A percentile compares a stretch with the other conserved stretches of the same genome.
phyloP scores from a whole-genome alignment of 2,329 filamentous ascomycete genomes.

The Phaeoacremonium minimum region DNA sequence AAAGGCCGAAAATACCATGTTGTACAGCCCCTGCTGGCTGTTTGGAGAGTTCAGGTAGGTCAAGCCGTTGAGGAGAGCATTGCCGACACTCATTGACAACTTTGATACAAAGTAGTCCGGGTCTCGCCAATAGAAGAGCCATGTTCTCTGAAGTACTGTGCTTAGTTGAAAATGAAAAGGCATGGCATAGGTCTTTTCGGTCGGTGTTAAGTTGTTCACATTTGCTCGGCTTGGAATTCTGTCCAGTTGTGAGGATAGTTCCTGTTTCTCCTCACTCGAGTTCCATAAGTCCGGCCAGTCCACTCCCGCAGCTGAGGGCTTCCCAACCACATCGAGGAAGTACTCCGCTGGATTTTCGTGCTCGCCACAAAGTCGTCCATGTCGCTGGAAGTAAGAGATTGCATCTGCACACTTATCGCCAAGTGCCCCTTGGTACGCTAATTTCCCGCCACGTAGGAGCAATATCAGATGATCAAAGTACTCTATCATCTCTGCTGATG shows the following conservation, averaged over 20 bases:
- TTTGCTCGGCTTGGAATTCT: background rate
- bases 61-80: constrained; percentile 61
- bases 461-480: background rate
- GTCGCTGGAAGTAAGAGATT: background rate
- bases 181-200: constrained; percentile 1
- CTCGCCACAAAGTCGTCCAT: background rate
- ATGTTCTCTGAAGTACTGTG: constrained; percentile 38
- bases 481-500: constrained; percentile 1
- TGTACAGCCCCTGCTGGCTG: constrained; percentile 59
- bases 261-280: background rate
- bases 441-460: background rate
- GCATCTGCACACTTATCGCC: background rate
- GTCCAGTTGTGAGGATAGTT: background rate
- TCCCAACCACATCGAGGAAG: background rate
- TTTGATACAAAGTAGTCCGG: constrained; percentile 60
- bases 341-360: constrained; percentile 2
- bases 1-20: constrained; percentile 70
- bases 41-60: constrained; percentile 62
- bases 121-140: constrained; percentile 61
- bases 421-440: background rate
- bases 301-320: background rate
- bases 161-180: background rate
- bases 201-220: background rate
- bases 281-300: background rate
- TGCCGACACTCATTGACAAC: constrained; percentile 14